Evolutionary conservation across 1,284 basidiomycete genomes (phyloP).

Genomic region (Rhodotorula sp.): DNA sequence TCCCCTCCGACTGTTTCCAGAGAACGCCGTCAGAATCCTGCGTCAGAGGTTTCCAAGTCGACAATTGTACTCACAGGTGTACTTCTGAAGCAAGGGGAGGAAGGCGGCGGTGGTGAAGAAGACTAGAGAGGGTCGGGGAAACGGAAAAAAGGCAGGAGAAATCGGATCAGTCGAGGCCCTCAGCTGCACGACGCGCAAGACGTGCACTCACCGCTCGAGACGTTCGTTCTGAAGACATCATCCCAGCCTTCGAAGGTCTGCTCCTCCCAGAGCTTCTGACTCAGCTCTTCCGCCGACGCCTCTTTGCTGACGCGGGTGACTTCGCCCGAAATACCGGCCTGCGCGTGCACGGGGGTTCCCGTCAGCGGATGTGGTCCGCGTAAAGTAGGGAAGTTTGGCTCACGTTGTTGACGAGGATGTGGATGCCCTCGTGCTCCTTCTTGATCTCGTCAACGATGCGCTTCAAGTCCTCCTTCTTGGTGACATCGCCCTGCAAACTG

Average conservation of each 20-base stretch:
- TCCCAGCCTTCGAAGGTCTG: constrained; percentile 63
- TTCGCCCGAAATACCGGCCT: constrained; percentile 46
- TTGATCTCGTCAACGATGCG: constrained; percentile 58
- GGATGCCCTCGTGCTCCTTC: constrained; percentile 61
- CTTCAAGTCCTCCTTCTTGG: constrained; percentile 64
- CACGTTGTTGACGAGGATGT: constrained; percentile 65
- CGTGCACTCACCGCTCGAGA: constrained; percentile 22
- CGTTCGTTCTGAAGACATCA: constrained; percentile 53
- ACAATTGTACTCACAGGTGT: constrained; percentile 4
- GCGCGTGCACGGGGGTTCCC: constrained; percentile 50
- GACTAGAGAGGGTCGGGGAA: constrained; percentile 46
- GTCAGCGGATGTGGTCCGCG: neutral
- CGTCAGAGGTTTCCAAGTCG: accelerated
- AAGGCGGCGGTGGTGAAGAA: constrained; percentile 73
- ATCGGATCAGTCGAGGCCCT: too few relatives aligned
- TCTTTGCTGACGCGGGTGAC: constrained; percentile 60
- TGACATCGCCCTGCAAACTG: constrained; percentile 58
- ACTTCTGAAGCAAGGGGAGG: constrained; percentile 65
- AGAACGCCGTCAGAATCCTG: neutral
- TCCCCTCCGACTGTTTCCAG: constrained; percentile 4
- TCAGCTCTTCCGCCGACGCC: constrained; percentile 36
- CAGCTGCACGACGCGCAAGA: neutral
- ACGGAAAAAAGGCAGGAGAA: too few relatives aligned
- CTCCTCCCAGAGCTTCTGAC: constrained; percentile 62
- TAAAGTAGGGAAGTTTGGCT: too few relatives aligned